Conservation (phyloP, 2,329 filamentous ascomycete genomes). For the Hymenoscyphus salicellus region DNA sequence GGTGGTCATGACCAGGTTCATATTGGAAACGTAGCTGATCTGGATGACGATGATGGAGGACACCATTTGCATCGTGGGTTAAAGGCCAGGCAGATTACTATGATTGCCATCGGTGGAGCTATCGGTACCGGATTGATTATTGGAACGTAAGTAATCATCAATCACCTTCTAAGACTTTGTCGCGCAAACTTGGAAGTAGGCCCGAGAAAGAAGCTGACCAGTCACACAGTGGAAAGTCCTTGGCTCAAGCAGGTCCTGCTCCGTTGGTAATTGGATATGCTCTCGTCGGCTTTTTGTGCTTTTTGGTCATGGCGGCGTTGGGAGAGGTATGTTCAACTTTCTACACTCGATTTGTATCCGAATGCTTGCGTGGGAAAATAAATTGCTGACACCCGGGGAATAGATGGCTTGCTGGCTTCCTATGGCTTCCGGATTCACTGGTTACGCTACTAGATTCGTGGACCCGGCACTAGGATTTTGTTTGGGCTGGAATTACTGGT, state of each 20-base stretch:
- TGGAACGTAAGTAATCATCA: constrained; percentile 45
- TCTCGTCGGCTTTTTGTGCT: constrained; percentile 69
- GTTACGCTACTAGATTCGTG: constrained; percentile 74
- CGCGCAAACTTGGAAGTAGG: not conserved
- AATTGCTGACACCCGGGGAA: not conserved
- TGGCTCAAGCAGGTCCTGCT: constrained; percentile 55
- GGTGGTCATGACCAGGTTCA: constrained; percentile 11
- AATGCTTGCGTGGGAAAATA: not conserved
- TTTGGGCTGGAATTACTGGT: constrained; percentile 43
- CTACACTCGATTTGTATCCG: constrained; percentile 67
- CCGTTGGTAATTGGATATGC: constrained; percentile 70
- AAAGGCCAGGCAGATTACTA: constrained; percentile 52
- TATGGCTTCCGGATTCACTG: constrained; percentile 73
- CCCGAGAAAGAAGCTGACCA: constrained; percentile 14
- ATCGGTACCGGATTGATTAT: constrained; percentile 71
- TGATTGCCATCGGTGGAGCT: constrained; percentile 66
- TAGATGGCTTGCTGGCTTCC: constrained; percentile 79
- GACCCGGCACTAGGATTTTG: constrained; percentile 79
- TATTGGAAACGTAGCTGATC: constrained; percentile 6
- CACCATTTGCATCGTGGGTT: constrained; percentile 47
- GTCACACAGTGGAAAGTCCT: constrained; percentile 33
- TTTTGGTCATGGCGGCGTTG: constrained; percentile 75
- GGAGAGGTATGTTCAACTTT: constrained; percentile 70
- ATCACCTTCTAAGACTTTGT: not conserved
- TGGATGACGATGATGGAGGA: constrained; percentile 38